Evolutionary conservation across 306 rosid genomes (phyloP), one percentile per base, ranked within the genome.

Genomic region (Malus fusca): DNA sequence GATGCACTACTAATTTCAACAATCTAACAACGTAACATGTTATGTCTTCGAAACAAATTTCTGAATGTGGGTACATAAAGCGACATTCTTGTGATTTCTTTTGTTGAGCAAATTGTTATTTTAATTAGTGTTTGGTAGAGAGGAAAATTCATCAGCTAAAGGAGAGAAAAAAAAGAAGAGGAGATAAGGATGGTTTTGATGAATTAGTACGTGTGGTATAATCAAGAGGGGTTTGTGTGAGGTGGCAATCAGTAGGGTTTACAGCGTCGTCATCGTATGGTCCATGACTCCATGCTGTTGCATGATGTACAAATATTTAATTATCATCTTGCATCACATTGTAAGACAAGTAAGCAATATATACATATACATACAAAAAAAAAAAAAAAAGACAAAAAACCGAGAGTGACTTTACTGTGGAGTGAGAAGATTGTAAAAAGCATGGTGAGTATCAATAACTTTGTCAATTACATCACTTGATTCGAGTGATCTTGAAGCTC

Each of bases 181-280:
- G 13, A 35, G 19, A 35, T 33, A n/a, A 35, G 19, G 51, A 35
- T 17, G 28, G 35, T 18, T 15, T 11, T 52, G 15, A 8, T 14
- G 53, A 40, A 0, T n/a, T 6, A 52, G 65, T 30, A 33, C 62
- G 71, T 75, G 66, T 66, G n/a, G 26, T 6, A 21, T 30, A 21
- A 58, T 26, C n/a, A n/a, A 25, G 15, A 17, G 42, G 65, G 31
- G 59, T 42, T 12, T 35, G 55, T 33, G 42, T 51, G 77, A 55
- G 76, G 81, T 80, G 69, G 48, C n/a, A 75, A 77, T 75, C 61
- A 77, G 21, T 12, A 22, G 75, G 21, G 44, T 70, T 77, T 46
- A 5, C 63, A 30, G 30, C 30, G 26, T 17, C 19, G 31, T 30
- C 42, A 17, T 40, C 10, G 55, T 18, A 35, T 66, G 70, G 18